Evolutionary conservation across 2,329 filamentous ascomycete species (phyloP).

Genomic region (Cryphonectria carpinicola): DNA sequence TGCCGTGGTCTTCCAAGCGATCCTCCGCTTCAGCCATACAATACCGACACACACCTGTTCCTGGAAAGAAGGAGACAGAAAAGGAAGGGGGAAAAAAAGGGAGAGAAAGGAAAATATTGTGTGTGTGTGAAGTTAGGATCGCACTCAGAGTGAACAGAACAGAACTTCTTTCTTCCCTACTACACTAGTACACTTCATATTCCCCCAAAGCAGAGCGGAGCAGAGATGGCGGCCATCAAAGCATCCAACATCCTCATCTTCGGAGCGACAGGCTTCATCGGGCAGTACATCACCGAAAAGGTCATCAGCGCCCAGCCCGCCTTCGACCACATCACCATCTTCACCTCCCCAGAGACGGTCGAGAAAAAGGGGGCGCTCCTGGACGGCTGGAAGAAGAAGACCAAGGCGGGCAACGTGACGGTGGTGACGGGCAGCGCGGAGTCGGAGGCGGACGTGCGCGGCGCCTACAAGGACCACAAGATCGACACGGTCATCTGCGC

Average conservation of each 20-base stretch:
- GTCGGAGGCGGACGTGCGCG: slow-evolving; percentile 54
- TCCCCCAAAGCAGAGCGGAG: background rate
- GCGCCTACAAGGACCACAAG: slow-evolving; percentile 57
- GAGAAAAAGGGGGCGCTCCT: slow-evolving; percentile 54
- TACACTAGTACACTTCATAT: background rate
- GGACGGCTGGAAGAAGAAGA: slow-evolving; percentile 41
- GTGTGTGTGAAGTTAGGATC: background rate
- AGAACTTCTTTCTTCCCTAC: background rate
- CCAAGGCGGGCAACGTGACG: slow-evolving; percentile 55
- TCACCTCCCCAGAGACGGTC: slow-evolving; percentile 53
- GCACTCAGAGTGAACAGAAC: background rate
- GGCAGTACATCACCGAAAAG: slow-evolving; percentile 45
- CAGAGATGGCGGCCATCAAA: slow-evolving; percentile 27
- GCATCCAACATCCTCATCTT: slow-evolving; percentile 41
- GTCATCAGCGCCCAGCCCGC: slow-evolving; percentile 41
- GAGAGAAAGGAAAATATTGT: too few relatives aligned
- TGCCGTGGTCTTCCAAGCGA: background rate
- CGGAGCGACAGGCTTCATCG: slow-evolving; percentile 48
- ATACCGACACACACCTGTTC: background rate
- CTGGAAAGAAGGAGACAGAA: background rate
- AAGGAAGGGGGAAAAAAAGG: too few relatives aligned
- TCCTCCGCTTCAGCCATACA: background rate
- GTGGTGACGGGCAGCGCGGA: slow-evolving; percentile 60
- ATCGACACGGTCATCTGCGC: slow-evolving; percentile 69
- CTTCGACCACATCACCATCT: slow-evolving; percentile 42